These are phyloP conservation scores for Asterella californica DNA, from an alignment of 225 moss, liverwort and hornwort species.

Conservation along the genomic window DNA sequence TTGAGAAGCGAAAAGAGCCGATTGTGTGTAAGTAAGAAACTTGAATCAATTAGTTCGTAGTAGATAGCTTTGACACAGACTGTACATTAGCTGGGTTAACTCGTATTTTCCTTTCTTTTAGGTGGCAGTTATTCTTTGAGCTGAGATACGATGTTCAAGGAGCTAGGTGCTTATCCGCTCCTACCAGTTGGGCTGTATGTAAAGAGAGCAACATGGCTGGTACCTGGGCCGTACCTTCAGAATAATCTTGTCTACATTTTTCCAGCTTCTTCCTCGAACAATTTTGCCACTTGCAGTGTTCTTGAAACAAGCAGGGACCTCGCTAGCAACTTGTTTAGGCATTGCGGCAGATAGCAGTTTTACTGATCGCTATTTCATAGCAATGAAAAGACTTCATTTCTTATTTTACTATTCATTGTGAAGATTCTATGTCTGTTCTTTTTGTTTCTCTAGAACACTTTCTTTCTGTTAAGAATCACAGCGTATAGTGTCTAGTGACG, in stretches of 20 bases:
- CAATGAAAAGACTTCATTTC: not conserved
- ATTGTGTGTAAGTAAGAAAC: slow-evolving; percentile 36
- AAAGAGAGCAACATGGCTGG: slow-evolving; percentile 23
- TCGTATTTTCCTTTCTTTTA: slow-evolving; percentile 23
- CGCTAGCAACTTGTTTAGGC: not conserved
- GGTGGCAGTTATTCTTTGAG: slow-evolving; percentile 44
- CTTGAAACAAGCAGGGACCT: slow-evolving; percentile 3
- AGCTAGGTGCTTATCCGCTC: slow-evolving; percentile 22
- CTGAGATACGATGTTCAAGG: slow-evolving; percentile 25
- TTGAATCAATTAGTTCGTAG: slow-evolving; percentile 16
- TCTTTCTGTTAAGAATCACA: not conserved
- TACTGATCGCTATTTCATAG: not conserved
- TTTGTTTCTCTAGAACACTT: not conserved
- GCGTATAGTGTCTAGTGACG: not conserved
- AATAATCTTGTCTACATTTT: slow-evolving; percentile 8
- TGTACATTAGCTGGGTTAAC: slow-evolving; percentile 44
- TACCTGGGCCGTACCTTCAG: slow-evolving; percentile 23
- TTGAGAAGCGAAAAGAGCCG: slow-evolving; percentile 27
- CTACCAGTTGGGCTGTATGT: slow-evolving; percentile 24
- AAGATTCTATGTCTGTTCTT: not conserved
- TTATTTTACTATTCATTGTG: not conserved
- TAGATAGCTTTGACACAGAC: slow-evolving; percentile 20
- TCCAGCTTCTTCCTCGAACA: slow-evolving; percentile 5
- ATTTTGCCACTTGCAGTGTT: slow-evolving; percentile 13
- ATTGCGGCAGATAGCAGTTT: slow-evolving; percentile 6